Percentiles rank a stretch among this genome's conserved stretches.
These are phyloP conservation scores for Omphalea diandra DNA, from an alignment of 441 rosid species.

Conservation along the genomic window DNA sequence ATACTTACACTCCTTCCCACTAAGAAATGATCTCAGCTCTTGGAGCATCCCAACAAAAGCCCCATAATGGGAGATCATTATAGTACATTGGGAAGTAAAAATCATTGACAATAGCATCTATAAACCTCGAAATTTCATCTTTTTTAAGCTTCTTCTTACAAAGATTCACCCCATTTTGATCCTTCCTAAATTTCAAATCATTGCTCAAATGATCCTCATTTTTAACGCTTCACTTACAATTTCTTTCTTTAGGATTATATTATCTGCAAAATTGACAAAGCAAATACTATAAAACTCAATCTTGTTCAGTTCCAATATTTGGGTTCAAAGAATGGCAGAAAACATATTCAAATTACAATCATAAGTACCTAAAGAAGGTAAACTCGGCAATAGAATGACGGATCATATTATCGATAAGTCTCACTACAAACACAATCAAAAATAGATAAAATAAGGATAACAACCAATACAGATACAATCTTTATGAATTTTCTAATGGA, in stretches of 20 bases:
- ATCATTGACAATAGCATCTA: constrained; percentile 55
- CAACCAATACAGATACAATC: not conserved
- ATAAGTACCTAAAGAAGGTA: constrained; percentile 30
- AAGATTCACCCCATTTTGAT: constrained; percentile 34
- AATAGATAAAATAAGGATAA: not conserved
- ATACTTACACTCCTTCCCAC: constrained; percentile 39
- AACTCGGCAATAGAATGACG: constrained; percentile 88
- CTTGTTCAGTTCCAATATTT: constrained; percentile 18
- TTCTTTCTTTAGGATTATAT: constrained; percentile 49
- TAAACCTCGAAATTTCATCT: constrained; percentile 51
- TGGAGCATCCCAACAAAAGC: constrained; percentile 81
- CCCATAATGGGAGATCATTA: constrained; percentile 92
- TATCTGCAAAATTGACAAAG: constrained; percentile 40
- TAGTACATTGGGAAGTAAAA: constrained; percentile 86
- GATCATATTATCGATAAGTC: constrained; percentile 72
- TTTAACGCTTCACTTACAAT: constrained; percentile 81
- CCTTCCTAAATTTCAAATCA: constrained; percentile 53
- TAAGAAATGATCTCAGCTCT: constrained; percentile 34
- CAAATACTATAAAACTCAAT: constrained; percentile 20
- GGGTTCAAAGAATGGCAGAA: not conserved
- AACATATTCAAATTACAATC: not conserved
- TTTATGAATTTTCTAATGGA: not conserved
- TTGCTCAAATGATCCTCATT: constrained; percentile 68
- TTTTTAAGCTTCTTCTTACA: constrained; percentile 50
- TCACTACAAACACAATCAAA: constrained; percentile 56